These are phyloP conservation scores for Arxiozyma telluris DNA, from an alignment of 1,139 yeast species.

Conservation along the genomic window DNA sequence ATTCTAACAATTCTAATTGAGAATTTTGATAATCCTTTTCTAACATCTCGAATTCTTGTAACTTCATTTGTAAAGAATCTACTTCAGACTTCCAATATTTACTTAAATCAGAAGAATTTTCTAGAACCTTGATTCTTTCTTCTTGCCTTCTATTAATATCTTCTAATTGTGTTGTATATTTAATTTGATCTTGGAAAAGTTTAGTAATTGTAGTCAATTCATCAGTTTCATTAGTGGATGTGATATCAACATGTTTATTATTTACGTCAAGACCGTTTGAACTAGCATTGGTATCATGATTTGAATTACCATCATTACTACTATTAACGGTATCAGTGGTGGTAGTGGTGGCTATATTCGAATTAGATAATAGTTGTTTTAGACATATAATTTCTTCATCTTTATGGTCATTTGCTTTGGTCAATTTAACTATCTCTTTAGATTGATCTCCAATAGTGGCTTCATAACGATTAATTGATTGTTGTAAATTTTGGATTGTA, in stretches of 20 bases:
- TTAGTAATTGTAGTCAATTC: conserved; percentile 35
- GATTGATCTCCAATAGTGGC: conserved; percentile 17
- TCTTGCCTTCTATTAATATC: conserved; percentile 41
- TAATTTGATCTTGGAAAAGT: conserved; percentile 49
- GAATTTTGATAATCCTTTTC: conserved; percentile 43
- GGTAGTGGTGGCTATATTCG: not conserved
- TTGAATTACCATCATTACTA: too few relatives aligned
- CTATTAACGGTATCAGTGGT: not conserved
- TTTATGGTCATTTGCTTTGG: conserved; percentile 17
- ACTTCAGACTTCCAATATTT: conserved; percentile 48
- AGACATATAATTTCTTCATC: conserved; percentile 22
- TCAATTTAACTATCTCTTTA: conserved; percentile 14
- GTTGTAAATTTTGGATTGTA: conserved; percentile 15
- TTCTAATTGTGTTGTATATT: conserved; percentile 49
- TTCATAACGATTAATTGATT: conserved; percentile 17
- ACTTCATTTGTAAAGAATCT: conserved; percentile 35
- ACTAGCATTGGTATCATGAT: not conserved
- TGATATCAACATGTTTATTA: conserved; percentile 20
- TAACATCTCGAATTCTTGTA: conserved; percentile 37
- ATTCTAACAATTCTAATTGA: conserved; percentile 44
- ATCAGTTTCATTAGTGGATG: conserved; percentile 5
- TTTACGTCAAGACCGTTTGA: conserved; percentile 15
- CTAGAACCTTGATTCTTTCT: conserved; percentile 37
- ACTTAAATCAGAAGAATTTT: conserved; percentile 37
- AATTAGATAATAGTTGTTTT: conserved; percentile 4